Evolutionary conservation across 2,329 filamentous ascomycete genomes (phyloP), one percentile per base, ranked within the genome.

Genomic region (Fusarium nodosum): DNA sequence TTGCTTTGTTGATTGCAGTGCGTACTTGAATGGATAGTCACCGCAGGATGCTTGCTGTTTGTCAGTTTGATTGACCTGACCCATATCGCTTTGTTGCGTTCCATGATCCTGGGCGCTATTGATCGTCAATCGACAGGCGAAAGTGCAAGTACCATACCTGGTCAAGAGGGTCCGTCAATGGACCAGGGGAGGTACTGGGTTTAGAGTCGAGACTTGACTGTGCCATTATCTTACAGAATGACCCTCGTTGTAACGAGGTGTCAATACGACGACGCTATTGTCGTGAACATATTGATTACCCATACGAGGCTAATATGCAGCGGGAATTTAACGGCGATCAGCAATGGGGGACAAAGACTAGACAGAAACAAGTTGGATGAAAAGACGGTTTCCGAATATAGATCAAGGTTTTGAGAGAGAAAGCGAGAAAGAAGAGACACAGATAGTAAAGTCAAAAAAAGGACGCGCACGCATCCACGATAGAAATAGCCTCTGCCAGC

Each of bases 391-490:
- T 63, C 61, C 55, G 45, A 70, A 68, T 69, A 67, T 70, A 69
- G 62, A 67, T 38, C 57, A 48, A 56, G 15, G 31, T 38, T 51
- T 28, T 9, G 33, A 18, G 36, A 42, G 38, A 30, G 28, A 24
- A 36, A 24, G 22, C 22, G 16, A 36, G 47, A 48, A 18, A 10
- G 26, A 28, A 28, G 10, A 30, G 28, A 30, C 28, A 30, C 10
- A 36, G 18, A 20, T 13, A 52, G 48, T 41, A 52, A 41, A 52
- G 48, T 52, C 5, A 30, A 51, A 59, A 31, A 60, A 48, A 63
- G 67, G 67, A 64, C 67, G 66, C 67, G 67, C 67, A 68, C 58
- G 63, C 67, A 50, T 68, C 56, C 62, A 60, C 22, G 28, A 47
- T 56, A 12, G 38, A 64, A 52, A 51, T 55, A 24, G 13, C n/a